Evolutionary conservation across 2,329 filamentous ascomycete genomes (phyloP).

Genomic region (Neophaeococcomyces aloes): DNA sequence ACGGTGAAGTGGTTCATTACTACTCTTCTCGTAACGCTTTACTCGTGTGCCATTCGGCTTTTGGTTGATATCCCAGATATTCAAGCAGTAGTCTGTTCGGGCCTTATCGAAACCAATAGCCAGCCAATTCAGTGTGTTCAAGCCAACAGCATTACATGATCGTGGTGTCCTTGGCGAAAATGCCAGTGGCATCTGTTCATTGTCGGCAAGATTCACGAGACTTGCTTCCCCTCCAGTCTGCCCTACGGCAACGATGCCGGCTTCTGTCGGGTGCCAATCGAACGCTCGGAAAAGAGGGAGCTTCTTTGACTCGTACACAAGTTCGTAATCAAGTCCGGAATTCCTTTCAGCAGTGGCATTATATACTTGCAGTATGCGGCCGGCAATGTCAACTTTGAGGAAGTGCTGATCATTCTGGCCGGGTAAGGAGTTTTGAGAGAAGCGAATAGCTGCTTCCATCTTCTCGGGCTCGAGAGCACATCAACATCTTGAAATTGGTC

Average conservation of each 20-base stretch:
- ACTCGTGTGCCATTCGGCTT: conserved; percentile 29
- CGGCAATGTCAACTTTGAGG: conserved; percentile 50
- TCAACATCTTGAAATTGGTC: neutral
- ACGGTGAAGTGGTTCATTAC: conserved; percentile 44
- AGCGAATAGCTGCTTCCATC: conserved; percentile 54
- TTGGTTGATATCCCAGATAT: conserved; percentile 52
- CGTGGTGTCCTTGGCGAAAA: conserved; percentile 53
- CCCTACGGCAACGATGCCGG: conserved; percentile 49
- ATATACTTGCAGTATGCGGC: conserved; percentile 49
- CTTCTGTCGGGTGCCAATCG: conserved; percentile 52
- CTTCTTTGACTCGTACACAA: conserved; percentile 43
- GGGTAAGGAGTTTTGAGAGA: conserved; percentile 49
- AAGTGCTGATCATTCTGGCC: conserved; percentile 41
- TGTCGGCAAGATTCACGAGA: conserved; percentile 45
- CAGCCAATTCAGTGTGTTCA: conserved; percentile 46
- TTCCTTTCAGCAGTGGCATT: conserved; percentile 35
- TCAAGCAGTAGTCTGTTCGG: conserved; percentile 54
- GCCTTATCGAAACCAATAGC: conserved; percentile 54
- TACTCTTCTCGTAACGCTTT: conserved; percentile 16
- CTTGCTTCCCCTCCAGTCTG: conserved; percentile 52
- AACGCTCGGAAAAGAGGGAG: conserved; percentile 54
- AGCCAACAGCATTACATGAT: conserved; percentile 54
- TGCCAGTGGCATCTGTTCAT: conserved; percentile 35
- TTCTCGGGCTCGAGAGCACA: neutral
- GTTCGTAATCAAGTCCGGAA: conserved; percentile 40